Conservation (phyloP, 2,329 filamentous ascomycete species). For the Pyricularia sp. region DNA sequence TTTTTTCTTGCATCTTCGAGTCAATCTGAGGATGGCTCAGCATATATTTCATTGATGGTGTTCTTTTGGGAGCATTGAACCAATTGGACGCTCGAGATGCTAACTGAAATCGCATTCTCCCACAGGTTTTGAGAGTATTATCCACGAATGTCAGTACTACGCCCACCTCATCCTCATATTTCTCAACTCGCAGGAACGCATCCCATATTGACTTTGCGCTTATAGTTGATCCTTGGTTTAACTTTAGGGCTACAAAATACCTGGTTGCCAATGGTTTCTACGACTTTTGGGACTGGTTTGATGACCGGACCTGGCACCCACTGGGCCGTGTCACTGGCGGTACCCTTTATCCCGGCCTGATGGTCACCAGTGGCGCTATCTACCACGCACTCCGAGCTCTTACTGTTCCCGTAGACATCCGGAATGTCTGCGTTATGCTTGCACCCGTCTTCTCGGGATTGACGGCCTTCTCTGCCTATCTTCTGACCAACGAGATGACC, state of each 20-base stretch:
- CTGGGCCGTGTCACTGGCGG: conserved; percentile 96
- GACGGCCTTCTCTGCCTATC: conserved; percentile 84
- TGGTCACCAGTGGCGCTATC: conserved; percentile 97
- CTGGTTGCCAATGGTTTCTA: conserved; percentile 95
- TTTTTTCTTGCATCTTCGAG: background rate
- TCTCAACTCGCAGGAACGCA: conserved; percentile 8
- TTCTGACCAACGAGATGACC: conserved; percentile 94
- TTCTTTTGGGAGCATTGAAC: background rate
- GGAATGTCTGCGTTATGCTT: conserved; percentile 95
- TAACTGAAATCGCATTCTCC: conserved; percentile 4
- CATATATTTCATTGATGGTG: background rate
- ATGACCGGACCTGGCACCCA: conserved; percentile 99
- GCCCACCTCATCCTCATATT: conserved; percentile 6
- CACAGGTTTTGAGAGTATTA: conserved; percentile 92
- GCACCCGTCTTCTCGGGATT: conserved; percentile 89
- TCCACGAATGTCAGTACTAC: conserved; percentile 81
- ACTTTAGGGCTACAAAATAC: conserved; percentile 97
- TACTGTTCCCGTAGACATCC: conserved; percentile 88
- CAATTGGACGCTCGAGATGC: background rate
- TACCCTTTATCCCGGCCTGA: conserved; percentile 95
- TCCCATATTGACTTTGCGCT: conserved; percentile 4
- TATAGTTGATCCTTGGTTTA: conserved; percentile 98
- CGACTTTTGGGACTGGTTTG: conserved; percentile 99
- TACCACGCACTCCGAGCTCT: conserved; percentile 86
- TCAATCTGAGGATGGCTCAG: background rate